Evolutionary conservation across 2,329 filamentous ascomycete species (phyloP).

Genomic region (Apiospora rasikravindrae): DNA sequence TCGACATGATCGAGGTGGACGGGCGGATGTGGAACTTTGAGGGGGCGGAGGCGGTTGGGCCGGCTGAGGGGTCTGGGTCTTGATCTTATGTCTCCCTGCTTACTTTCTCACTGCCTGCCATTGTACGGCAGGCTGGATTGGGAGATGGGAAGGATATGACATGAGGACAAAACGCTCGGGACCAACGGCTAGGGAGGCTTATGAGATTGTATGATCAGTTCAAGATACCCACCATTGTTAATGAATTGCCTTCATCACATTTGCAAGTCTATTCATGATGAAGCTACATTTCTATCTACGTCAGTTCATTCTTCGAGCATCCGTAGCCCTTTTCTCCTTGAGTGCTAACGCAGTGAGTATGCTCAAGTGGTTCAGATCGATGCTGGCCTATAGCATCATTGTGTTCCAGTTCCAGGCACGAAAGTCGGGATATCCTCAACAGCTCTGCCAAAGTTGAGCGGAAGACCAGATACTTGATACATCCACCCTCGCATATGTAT

Average conservation of each 20-base stretch:
- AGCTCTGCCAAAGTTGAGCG: not conserved
- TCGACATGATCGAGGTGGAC: constrained; percentile 45
- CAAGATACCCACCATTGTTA: constrained; percentile 9
- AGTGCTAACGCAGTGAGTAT: not conserved
- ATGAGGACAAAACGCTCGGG: not conserved
- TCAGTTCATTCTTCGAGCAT: not conserved
- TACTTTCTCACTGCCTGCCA: too few relatives aligned
- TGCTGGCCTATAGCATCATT: not conserved
- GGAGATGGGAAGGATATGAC: not conserved
- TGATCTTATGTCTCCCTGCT: too few relatives aligned
- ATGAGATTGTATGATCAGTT: not conserved
- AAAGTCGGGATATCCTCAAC: not conserved
- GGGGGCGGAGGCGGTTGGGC: not conserved
- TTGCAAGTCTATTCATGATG: not conserved
- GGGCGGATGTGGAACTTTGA: constrained; percentile 12
- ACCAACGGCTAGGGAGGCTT: not conserved
- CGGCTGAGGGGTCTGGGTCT: not conserved
- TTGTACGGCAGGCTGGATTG: not conserved
- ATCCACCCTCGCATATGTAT: not conserved
- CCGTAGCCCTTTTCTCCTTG: not conserved
- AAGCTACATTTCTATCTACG: not conserved
- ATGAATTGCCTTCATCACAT: not conserved
- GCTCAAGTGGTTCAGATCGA: not conserved
- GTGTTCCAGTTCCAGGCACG: not conserved
- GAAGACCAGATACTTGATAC: not conserved